Base-by-base conservation (phyloP, 2,329 filamentous ascomycete species). In the Ophiostoma sp. region DNA sequence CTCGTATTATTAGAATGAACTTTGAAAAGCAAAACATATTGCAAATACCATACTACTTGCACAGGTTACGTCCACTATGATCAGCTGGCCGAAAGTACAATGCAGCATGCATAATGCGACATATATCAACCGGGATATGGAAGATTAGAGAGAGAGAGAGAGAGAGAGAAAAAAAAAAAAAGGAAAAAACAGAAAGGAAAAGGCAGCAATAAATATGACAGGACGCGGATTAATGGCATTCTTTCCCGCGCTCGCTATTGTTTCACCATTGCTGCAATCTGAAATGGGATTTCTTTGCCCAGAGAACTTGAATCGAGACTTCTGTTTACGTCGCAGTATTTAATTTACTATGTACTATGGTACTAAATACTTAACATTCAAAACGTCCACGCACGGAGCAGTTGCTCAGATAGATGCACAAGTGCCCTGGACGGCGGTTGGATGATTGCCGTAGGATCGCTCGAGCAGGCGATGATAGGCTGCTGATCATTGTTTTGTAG, bases 61-160 rank as follows among this genome's bases (percentile, higher is more conserved):
- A 31, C 27, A 31, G 27, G 27, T 48, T 48, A 48, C 17, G 20
- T n/a, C 44, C 20, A 20, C 44, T 6, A 48, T 15, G 15, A n/a
- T 48, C 44, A 48, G 44, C 44, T 48, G 44, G 52, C 52, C 23
- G 27, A 69, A 68, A 68, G 20, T 52, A 52, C 57, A 31, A 27
- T 57, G 68, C 39, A 69, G 35, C 52, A 27, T 57, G 52, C 57
- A 60, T 31, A 27, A 39, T 23, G 23, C 13, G 33, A 44, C 13
- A 57, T 60, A 65, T 36, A 66, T 54, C 65, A 31, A 62, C 23
- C 27, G 20, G 33, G 36, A 67, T 44, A 65, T 13, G 39, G 10
- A 68, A 27, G 66, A 67, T 48, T 10, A 13, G 20, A 52, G 48
- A 13, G 7, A 3, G 17, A 20, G 20, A 48, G 7, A 11, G 7